Evolutionary conservation across 352 stramenopile genomes (phyloP).

Genomic region (Thraustotheca clavata): DNA sequence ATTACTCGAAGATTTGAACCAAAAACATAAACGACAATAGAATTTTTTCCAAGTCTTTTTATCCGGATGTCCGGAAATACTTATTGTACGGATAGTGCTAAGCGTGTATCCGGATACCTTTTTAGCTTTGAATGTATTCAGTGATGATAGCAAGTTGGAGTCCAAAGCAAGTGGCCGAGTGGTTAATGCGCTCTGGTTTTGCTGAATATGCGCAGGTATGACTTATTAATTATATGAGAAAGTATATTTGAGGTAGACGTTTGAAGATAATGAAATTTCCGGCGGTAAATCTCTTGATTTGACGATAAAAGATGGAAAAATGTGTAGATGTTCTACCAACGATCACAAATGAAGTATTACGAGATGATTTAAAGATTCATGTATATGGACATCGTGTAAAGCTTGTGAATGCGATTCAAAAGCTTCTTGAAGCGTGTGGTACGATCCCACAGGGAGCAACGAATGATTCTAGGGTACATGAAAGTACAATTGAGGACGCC

Average conservation of each 20-base stretch:
- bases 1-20: slow-evolving; percentile 9
- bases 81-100: too few species aligned
- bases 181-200: not conserved
- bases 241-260: too few species aligned
- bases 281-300: not conserved
- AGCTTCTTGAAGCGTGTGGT: not conserved
- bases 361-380: slow-evolving; percentile 12
- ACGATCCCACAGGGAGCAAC: not conserved
- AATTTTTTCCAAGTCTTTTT: too few species aligned
- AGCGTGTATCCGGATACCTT: too few species aligned
- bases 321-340: slow-evolving; percentile 9
- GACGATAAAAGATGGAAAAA: not conserved
- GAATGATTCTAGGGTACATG: not conserved
- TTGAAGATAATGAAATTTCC: slow-evolving; percentile 11
- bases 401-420: not conserved
- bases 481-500: not conserved
- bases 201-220: not conserved
- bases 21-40: too few species aligned
- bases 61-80: too few species aligned
- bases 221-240: not conserved
- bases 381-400: slow-evolving; percentile 19
- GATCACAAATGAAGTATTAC: slow-evolving; percentile 15
- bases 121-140: too few species aligned
- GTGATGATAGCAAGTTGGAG: not conserved
- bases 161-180: not conserved